phyloP scores from a whole-genome alignment of 2,329 filamentous ascomycete species.

The Phialophora macrospora region DNA sequence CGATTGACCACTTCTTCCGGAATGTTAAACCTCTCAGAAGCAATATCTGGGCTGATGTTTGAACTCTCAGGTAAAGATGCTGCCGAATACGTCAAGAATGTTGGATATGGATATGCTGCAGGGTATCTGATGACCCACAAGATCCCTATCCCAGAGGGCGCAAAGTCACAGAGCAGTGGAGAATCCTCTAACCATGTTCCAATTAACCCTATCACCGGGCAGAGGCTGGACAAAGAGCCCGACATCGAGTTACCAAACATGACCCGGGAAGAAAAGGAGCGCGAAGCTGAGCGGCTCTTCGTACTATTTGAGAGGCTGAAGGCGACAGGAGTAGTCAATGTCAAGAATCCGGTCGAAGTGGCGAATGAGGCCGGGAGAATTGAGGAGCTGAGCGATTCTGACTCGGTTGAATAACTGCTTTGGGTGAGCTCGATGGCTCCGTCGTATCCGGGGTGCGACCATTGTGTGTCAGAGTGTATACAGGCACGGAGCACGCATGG shows the following conservation, averaged over 20 bases:
- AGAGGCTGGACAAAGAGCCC: slow-evolving; percentile 67
- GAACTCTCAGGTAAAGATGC: slow-evolving; percentile 83
- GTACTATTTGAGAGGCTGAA: slow-evolving; percentile 88
- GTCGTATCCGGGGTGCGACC: too few relatives aligned
- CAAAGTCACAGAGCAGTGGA: slow-evolving; percentile 50
- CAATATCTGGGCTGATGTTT: slow-evolving; percentile 80
- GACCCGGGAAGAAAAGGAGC: slow-evolving; percentile 89
- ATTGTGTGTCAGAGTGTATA: background rate
- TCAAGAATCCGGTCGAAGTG: slow-evolving; percentile 77
- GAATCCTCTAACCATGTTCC: slow-evolving; percentile 41
- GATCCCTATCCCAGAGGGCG: slow-evolving; percentile 72
- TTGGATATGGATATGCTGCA: slow-evolving; percentile 92
- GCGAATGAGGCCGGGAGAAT: slow-evolving; percentile 72
- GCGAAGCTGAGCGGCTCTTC: slow-evolving; percentile 86
- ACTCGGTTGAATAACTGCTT: slow-evolving; percentile 6
- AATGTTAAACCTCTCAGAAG: slow-evolving; percentile 72
- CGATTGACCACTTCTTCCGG: slow-evolving; percentile 75
- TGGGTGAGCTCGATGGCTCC: background rate
- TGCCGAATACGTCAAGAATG: slow-evolving; percentile 80
- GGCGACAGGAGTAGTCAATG: slow-evolving; percentile 74
- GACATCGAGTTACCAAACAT: slow-evolving; percentile 67
- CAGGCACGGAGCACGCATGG: too few relatives aligned
- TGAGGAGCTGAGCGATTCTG: slow-evolving; percentile 48
- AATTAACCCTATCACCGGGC: slow-evolving; percentile 86
- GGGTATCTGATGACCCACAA: slow-evolving; percentile 88